Base-by-base conservation (phyloP, 2,329 filamentous ascomycete genomes). In the Chaetomium olivaceum region DNA sequence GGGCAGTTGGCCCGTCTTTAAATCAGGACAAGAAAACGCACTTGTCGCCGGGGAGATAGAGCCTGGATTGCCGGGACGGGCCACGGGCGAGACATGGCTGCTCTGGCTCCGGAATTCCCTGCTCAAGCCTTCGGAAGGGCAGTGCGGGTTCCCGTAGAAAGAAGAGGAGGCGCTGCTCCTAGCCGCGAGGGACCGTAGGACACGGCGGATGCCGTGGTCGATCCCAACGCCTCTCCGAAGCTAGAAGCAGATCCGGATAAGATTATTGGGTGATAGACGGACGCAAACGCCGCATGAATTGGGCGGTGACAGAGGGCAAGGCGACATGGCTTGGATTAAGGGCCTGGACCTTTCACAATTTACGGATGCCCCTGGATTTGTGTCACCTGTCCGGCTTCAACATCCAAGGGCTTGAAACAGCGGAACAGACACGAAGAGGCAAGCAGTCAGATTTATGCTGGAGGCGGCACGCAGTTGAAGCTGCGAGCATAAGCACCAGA, bases 171-270 rank as follows among this genome's bases (percentile, higher is more conserved):
- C 36, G 52, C 43, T 61, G 43, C 25, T 29, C 5, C 31, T 9
- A 25, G 57, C 57, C 19, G 50, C 56, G 58, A 29, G 19, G 31
- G 33, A 12, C 43, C 33, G 48, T 51, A 33, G 21, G 57, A 64
- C 64, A 62, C 61, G 59, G 39, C 64, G 57, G 23, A 62, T 33
- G 62, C 58, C 11, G 39, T 52, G 59, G 64, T 19, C 60, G 62
- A 67, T 65, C n/a, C 52, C 57, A 61, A 63, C 64, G 62, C 59
- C 56, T 58, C 62, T 57, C 57, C 51, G 67, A 33, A 58, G 48
- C 39, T 56, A 57, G 36, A n/a, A 33, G 23, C 21, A 48, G 14
- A 29, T 55, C 21, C 9, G 27, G 31, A 23, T 11, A 12, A 55
- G 51, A 29, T 50, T 5, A 67, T 65, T 65, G 66, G 66, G 50